Evolutionary conservation across 768 basidiomycete species (phyloP).

Genomic region (Scleroderma bovista): DNA sequence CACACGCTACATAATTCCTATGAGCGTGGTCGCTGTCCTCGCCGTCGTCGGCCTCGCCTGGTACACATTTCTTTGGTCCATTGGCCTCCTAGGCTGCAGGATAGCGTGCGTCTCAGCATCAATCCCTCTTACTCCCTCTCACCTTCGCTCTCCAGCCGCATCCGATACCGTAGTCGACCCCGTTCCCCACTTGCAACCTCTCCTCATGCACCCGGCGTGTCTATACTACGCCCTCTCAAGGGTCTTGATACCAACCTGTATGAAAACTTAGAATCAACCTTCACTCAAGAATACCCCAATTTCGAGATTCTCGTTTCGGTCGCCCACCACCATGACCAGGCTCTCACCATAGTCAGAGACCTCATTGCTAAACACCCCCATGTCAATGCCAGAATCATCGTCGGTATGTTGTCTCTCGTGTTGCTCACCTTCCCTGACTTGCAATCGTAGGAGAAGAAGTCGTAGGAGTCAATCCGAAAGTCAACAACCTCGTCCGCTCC

Average conservation of each 20-base stretch:
- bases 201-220: constrained; percentile 73
- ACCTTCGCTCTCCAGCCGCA: constrained; percentile 45
- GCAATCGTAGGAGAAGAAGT: constrained; percentile 59
- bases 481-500: constrained; percentile 89
- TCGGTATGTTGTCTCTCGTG: constrained; percentile 47
- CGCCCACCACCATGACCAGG: constrained; percentile 84
- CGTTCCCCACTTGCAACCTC: constrained; percentile 55
- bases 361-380: constrained; percentile 74
- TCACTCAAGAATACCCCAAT: constrained; percentile 85
- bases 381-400: constrained; percentile 65
- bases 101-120: constrained; percentile 52
- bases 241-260: constrained; percentile 94
- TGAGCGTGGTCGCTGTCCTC: constrained; percentile 2
- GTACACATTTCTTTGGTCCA: constrained; percentile 57
- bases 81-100: constrained; percentile 62
- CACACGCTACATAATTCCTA: constrained; percentile 1
- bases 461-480: constrained; percentile 94
- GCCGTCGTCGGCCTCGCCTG: constrained; percentile 49
- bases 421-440: not conserved
- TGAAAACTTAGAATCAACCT: constrained; percentile 93
- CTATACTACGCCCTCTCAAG: constrained; percentile 90
- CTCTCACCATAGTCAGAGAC: constrained; percentile 74
- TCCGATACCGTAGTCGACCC: constrained; percentile 65
- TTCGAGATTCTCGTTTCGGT: constrained; percentile 91
- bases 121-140: not conserved